Evolutionary conservation across 176 grass and related monocot genomes (phyloP), one percentile per base, ranked within the genome.

Genomic region (Oryza nivara): DNA sequence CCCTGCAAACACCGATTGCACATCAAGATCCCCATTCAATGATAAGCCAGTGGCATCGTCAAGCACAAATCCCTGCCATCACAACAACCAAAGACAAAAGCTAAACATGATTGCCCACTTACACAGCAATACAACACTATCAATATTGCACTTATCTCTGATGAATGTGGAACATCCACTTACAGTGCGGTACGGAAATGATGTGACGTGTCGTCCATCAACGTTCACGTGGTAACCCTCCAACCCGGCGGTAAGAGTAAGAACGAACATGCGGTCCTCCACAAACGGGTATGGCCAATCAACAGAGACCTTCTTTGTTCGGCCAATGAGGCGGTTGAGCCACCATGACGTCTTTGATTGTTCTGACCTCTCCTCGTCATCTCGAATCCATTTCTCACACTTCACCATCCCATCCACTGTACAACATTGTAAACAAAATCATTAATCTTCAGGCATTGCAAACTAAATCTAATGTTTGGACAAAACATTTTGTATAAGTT

Each of bases 11-110:
- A 99, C 89, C 67, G 97, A 99, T 43, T 96, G 81, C 28, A 99
- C 86, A 47, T 89, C 93, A 44, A 99, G 79, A 76, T 96, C 97
- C 45, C 97, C 97, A 80, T 90, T 99, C 76, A 99, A 67, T 48
- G 93, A 96, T 84, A 99, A 74, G 69, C 97, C 97, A 75, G 97
- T 99, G 2, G 97, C 97, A 89, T 99, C 97, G 72, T 99, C 97
- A 12, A 99, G 90, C 28, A 81, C 90, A 84, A 99, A 99, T 20
- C 93, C 93, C 97, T 99, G 90, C 4, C 84, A 78, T n/a, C 44
- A 78, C 75, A 60, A 84, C 20, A 60, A 88, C 23, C 70, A 77
- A 23, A 44, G 76, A 90, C 72, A 84, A 74, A 86, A 78, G n/a
- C 25, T 61, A 70, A 67, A 3, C 70, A 73, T 9, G 14, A 46